Evolutionary conservation across 2,329 filamentous ascomycete species (phyloP), one percentile per base, ranked within the genome.

Genomic region (Paecilomyces sp.): DNA sequence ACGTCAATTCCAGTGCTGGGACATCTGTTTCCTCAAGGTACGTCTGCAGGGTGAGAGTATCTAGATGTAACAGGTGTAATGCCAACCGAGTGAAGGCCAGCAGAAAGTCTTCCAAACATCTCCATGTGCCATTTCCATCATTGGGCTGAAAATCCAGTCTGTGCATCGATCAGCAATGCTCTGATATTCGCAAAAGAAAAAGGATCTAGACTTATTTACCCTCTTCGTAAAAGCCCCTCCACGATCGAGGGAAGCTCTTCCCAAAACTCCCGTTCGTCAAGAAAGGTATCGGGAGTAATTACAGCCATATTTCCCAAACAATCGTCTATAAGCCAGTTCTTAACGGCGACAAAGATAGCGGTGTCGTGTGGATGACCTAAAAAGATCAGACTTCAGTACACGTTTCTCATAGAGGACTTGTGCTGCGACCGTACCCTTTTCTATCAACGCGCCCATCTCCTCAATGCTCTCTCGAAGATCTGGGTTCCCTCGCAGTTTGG

Each of bases 251-350:
- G 78, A 8, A 81, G 56, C 13, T 74, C 70, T 33, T 76, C 72
- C 78, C 79, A 81, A 61, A 81, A 78, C 4, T 77, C 75, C 25
- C 68, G 68, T 36, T 80, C 73, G 11, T 78, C 72, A 8, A 68
- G 59, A 41, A 75, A 68, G 5, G 74, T 64, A 52, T 75, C 71
- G 22, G 69, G 64, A 0, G 72, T 69, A 3, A 79, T 61, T 22
- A 66, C 68, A 41, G 75, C 66, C 24, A 77, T 62, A 31, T 71
- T 65, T 22, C 66, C 61, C 8, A 67, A 65, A 57, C 76, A 77
- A 9, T 73, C 67, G 24, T 73, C 70, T 3, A 47, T 11, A 50
- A 81, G 65, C 79, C 79, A 81, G 15, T 70, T 63, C 58, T 76
- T 77, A 12, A 80, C 64, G 3, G 70, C 67, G 30, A 67, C 57